Evolutionary conservation across 352 stramenopile genomes (phyloP).

Genomic region (Globisporangium middletonii): DNA sequence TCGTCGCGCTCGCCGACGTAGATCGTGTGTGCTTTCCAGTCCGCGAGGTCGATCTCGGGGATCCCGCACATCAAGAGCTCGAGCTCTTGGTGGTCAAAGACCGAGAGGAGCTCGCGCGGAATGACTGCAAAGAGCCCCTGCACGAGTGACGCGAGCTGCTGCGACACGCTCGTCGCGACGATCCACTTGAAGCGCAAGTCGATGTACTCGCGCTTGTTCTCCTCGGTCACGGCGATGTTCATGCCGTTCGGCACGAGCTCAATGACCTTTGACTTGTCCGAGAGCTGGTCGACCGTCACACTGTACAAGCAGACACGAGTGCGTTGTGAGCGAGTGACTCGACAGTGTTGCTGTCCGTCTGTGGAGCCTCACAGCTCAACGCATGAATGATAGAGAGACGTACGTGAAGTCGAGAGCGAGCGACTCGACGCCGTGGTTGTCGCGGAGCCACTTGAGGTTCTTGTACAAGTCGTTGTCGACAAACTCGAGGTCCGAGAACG

Average conservation of each 20-base stretch:
- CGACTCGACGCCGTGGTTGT: constrained; percentile 76
- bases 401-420: constrained; percentile 81
- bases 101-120: constrained; percentile 88
- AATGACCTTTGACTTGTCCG: constrained; percentile 80
- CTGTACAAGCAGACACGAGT: constrained; percentile 19
- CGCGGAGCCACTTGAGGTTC: constrained; percentile 79
- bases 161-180: constrained; percentile 68
- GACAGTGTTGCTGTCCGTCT: too few species aligned
- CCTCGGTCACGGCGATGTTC: constrained; percentile 93
- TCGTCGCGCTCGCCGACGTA: constrained; percentile 86
- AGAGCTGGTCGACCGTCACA: constrained; percentile 67
- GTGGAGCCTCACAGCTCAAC: neutral
- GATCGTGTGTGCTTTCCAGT: constrained; percentile 96
- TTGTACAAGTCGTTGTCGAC: constrained; percentile 85
- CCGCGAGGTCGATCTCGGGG: constrained; percentile 95
- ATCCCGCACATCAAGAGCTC: constrained; percentile 98
- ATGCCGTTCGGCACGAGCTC: constrained; percentile 94
- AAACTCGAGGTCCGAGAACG: constrained; percentile 89
- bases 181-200: constrained; percentile 88
- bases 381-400: constrained; percentile 10
- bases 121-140: constrained; percentile 97
- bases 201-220: constrained; percentile 97
- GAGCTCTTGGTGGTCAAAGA: constrained; percentile 97
- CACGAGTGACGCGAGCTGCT: constrained; percentile 92
- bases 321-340: neutral